Percentiles rank a stretch among this genome's conserved stretches.
Conservation (phyloP, 2,329 filamentous ascomycete genomes). For the Orbilia oligospora region DNA sequence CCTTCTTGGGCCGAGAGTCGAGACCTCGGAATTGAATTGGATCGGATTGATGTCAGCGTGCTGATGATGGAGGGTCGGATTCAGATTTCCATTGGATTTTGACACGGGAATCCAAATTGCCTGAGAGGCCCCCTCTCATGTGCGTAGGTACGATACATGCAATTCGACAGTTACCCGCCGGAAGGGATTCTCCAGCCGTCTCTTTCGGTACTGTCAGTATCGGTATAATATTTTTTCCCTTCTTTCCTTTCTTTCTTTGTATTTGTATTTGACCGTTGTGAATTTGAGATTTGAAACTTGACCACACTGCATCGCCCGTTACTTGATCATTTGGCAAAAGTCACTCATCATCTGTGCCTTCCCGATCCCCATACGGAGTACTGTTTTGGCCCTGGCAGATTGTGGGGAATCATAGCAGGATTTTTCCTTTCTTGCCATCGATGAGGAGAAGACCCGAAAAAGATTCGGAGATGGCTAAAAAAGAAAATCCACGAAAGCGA, state of each 20-base stretch:
- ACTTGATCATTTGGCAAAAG: conserved; percentile 49
- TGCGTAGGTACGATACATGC: not conserved
- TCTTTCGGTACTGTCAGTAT: conserved; percentile 10
- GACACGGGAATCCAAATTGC: conserved; percentile 39
- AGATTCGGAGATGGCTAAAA: conserved; percentile 44
- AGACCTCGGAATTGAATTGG: conserved; percentile 24
- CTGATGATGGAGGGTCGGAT: conserved; percentile 23
- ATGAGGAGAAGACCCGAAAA: conserved; percentile 43
- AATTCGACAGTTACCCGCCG: conserved; percentile 60
- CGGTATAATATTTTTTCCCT: not conserved
- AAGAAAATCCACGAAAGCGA: conserved; percentile 9
- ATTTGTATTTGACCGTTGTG: conserved; percentile 17
- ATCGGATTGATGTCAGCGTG: conserved; percentile 4
- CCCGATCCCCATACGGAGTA: conserved; percentile 32
- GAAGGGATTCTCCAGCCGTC: conserved; percentile 44
- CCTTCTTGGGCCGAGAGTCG: conserved; percentile 28
- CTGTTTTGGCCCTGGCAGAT: conserved; percentile 37
- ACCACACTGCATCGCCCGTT: conserved; percentile 1
- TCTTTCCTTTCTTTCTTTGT: too few relatives aligned
- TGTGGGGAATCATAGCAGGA: conserved; percentile 57
- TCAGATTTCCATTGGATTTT: conserved; percentile 28
- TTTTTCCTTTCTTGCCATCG: conserved; percentile 25
- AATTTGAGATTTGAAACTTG: conserved; percentile 15
- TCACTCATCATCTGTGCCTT: conserved; percentile 42
- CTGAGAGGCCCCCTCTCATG: conserved; percentile 21